Evolutionary conservation across 1,139 yeast species (phyloP).

Genomic region (Candida sp.): DNA sequence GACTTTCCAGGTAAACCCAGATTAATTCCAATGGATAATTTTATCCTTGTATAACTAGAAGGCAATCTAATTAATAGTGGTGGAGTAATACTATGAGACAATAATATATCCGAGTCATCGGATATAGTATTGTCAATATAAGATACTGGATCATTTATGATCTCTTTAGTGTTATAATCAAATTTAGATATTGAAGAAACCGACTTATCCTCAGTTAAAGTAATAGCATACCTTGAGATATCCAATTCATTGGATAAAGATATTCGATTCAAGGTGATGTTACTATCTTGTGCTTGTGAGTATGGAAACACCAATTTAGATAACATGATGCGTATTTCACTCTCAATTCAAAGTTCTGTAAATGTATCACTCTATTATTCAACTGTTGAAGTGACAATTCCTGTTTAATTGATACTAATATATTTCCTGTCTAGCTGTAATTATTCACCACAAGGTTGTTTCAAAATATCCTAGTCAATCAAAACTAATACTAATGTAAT

Average conservation of each 20-base stretch:
- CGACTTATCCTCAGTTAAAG: not conserved
- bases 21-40: conserved; percentile 23
- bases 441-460: too few relatives aligned
- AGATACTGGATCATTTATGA: not conserved
- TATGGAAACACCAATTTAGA: not conserved
- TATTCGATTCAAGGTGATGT: not conserved
- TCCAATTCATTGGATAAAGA: conserved; percentile 1
- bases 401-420: too few relatives aligned
- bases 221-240: not conserved
- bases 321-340: too few relatives aligned
- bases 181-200: not conserved
- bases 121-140: conserved; percentile 1
- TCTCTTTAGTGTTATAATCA: not conserved
- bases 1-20: conserved; percentile 11
- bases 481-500: too few relatives aligned
- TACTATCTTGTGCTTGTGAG: not conserved
- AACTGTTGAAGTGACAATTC: too few relatives aligned
- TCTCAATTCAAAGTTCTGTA: too few relatives aligned
- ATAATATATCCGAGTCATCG: not conserved
- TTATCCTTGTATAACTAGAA: conserved; percentile 18
- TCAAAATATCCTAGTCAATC: too few relatives aligned
- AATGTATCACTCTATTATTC: too few relatives aligned
- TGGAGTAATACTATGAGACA: conserved; percentile 1
- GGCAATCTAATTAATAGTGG: conserved; percentile 29
- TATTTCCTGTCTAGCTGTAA: too few relatives aligned